These are phyloP conservation scores for Colletotrichum salicis DNA, from an alignment of 2,329 filamentous ascomycete species.

Conservation along the genomic window DNA sequence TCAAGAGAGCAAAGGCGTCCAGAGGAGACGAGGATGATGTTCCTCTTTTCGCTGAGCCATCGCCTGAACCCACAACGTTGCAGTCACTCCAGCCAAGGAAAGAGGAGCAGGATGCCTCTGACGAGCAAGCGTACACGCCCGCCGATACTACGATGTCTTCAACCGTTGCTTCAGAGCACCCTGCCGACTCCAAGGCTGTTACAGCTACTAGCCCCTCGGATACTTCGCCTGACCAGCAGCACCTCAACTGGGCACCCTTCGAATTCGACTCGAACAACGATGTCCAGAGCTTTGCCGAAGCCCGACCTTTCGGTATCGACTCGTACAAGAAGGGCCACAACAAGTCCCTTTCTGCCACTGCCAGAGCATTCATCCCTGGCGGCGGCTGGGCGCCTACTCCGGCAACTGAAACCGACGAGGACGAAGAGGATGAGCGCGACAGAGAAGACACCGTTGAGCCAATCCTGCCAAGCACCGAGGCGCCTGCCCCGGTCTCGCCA, in stretches of 20 bases:
- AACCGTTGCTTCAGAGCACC: slow-evolving; percentile 61
- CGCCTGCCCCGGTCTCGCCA: slow-evolving; percentile 6
- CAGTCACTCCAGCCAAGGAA: slow-evolving; percentile 28
- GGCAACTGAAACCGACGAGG: slow-evolving; percentile 35
- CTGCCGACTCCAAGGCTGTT: slow-evolving; percentile 61
- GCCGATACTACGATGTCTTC: slow-evolving; percentile 66
- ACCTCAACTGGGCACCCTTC: slow-evolving; percentile 68
- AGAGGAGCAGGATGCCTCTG: slow-evolving; percentile 25
- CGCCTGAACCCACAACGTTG: slow-evolving; percentile 41
- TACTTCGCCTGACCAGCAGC: slow-evolving; percentile 60
- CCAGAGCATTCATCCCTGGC: slow-evolving; percentile 73
- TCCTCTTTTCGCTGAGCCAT: slow-evolving; percentile 75
- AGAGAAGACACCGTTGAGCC: slow-evolving; percentile 36
- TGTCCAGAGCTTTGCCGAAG: slow-evolving; percentile 61
- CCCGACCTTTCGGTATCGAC: slow-evolving; percentile 60
- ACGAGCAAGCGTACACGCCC: slow-evolving; percentile 56
- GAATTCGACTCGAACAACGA: slow-evolving; percentile 66
- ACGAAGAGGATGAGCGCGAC: slow-evolving; percentile 36
- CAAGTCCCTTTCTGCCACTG: slow-evolving; percentile 75
- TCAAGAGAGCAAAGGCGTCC: slow-evolving; percentile 78
- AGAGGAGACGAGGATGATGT: slow-evolving; percentile 77
- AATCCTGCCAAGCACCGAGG: slow-evolving; percentile 17
- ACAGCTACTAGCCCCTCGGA: slow-evolving; percentile 62
- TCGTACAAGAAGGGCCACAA: slow-evolving; percentile 55
- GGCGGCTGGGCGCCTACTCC: slow-evolving; percentile 33